Base-by-base conservation (phyloP, 2,329 filamentous ascomycete genomes). In the Capronia coronata region DNA sequence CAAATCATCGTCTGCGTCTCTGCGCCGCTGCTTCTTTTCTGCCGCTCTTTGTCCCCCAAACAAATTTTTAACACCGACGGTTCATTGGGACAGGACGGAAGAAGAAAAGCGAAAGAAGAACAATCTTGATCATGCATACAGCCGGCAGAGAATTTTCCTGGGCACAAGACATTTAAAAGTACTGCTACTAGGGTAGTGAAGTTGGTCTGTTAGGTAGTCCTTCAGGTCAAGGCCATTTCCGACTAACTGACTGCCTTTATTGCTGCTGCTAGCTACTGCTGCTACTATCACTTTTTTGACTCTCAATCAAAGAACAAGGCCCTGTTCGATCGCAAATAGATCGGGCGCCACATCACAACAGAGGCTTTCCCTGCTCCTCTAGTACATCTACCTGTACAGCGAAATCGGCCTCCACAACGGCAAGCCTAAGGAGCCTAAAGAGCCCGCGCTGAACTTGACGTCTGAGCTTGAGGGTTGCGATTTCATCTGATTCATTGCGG, bases 21-120 rank as follows among this genome's bases (percentile, higher is more conserved):
- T 21, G 34, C 34, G 16, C 21, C 10, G n/a, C n/a, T 7, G n/a
- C 18, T 4, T 23, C 9, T 41, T 41, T 50, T 50, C 48, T 46
- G 47, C 47, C 48, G 22, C 35, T 7, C 25, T 35, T 25, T 43
- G 25, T 25, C 40, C 51, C 51, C 49, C 43, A 44, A 49, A 49
- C 38, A 49, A 49, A 44, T 34, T 55, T 51, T 49, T 43, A 34
- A 10, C 42, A 49, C 39, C 30, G 27, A 6, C 7, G n/a, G 3
- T 32, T 6, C 29, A 32, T 32, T 3, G 11, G n/a, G 7, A 32
- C 11, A 30, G 37, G 16, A 25, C 25, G n/a, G 18, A 30, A 43
- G 22, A 38, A 51, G 37, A 34, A 54, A 49, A 51, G 46, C 35
- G 18, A n/a, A n/a, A n/a, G n/a, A n/a, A 32, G 16, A 6, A 7